Conservation (phyloP, 2,329 filamentous ascomycete species). For the Cladosporium sp. region DNA sequence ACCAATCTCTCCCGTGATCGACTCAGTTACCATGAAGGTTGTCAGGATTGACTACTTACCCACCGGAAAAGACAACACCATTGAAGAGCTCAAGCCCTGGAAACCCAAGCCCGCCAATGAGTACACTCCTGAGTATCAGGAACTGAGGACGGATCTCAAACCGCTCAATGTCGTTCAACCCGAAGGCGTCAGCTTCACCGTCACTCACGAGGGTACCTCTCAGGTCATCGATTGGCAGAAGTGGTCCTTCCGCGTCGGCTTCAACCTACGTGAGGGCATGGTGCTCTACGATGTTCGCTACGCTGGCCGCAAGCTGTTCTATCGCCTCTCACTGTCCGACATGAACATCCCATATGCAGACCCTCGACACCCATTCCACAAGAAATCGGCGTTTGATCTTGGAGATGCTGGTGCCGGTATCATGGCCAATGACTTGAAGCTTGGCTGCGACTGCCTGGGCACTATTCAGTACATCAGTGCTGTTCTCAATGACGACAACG, state of each 20-base stretch:
- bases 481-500: conserved; percentile 50
- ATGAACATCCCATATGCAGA: conserved; percentile 61
- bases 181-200: conserved; percentile 61
- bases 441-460: conserved; percentile 66
- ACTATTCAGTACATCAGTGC: conserved; percentile 52
- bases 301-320: conserved; percentile 60
- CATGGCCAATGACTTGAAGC: conserved; percentile 61
- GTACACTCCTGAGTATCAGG: conserved; percentile 40
- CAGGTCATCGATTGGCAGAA: conserved; percentile 50
- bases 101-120: conserved; percentile 41
- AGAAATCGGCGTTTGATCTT: conserved; percentile 69
- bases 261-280: conserved; percentile 66
- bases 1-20: conserved; percentile 30
- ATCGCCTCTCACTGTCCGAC: conserved; percentile 63
- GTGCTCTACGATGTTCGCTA: conserved; percentile 68
- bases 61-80: conserved; percentile 27
- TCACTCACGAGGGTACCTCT: conserved; percentile 39
- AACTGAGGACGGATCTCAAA: conserved; percentile 47
- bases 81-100: conserved; percentile 36
- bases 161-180: conserved; percentile 67
- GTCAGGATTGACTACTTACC: conserved; percentile 30
- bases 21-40: conserved; percentile 24
- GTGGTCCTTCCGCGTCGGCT: conserved; percentile 61
- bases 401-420: conserved; percentile 65
- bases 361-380: conserved; percentile 59